Evolutionary conservation across 352 stramenopile species (phyloP).

Genomic region (Aphanomyces cochlioides): DNA sequence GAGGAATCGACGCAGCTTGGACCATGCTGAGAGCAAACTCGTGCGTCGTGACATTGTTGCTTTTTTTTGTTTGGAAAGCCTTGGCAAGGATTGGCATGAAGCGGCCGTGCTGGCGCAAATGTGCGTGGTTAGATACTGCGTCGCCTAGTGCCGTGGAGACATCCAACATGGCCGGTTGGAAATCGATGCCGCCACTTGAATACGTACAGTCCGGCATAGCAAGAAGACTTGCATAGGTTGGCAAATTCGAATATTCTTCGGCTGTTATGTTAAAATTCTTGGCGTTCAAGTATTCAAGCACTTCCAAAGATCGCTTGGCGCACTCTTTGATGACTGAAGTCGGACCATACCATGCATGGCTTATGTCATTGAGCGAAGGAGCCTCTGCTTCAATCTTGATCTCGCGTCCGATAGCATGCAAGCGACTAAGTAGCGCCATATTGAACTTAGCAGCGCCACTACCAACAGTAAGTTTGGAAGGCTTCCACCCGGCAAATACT

Average conservation of each 20-base stretch:
- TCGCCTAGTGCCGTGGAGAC: background rate
- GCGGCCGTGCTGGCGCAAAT: background rate
- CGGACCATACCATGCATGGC: constrained; percentile 14
- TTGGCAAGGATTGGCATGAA: background rate
- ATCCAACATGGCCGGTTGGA: background rate
- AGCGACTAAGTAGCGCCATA: background rate
- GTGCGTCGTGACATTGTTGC: background rate
- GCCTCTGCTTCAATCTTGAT: background rate
- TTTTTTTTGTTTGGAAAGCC: too few species aligned
- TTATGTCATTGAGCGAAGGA: constrained; percentile 1
- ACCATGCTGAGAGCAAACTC: background rate
- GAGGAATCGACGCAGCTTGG: background rate
- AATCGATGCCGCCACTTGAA: background rate
- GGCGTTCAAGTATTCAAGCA: constrained; percentile 3
- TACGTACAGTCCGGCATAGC: background rate
- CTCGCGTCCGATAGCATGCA: background rate
- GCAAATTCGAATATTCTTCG: background rate
- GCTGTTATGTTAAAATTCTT: background rate
- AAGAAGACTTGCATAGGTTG: background rate
- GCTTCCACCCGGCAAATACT: background rate
- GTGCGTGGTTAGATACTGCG: background rate
- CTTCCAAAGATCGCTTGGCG: background rate
- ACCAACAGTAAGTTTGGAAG: background rate
- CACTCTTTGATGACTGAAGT: background rate
- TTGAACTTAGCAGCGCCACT: background rate